A percentile compares a stretch with the other conserved stretches of the same genome.
phyloP scores from a whole-genome alignment of 768 basidiomycete genomes.

The Mrakia hoshinonis region DNA sequence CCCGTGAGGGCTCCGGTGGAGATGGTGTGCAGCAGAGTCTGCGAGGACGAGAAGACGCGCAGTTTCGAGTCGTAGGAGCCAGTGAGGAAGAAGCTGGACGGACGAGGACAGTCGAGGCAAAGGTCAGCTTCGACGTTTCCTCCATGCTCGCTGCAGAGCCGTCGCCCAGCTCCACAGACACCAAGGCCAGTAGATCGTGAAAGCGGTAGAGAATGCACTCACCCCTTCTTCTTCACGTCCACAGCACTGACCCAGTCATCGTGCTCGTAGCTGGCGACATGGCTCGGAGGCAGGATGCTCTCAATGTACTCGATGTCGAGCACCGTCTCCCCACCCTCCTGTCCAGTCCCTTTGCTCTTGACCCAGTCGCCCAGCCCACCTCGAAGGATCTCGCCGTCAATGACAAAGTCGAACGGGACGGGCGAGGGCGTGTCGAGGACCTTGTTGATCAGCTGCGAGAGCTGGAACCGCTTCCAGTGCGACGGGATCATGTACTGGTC shows the following conservation, averaged over 20 bases:
- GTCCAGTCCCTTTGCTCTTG: conserved; percentile 52
- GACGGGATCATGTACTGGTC: conserved; percentile 90
- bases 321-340: conserved; percentile 71
- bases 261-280: conserved; percentile 67
- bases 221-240: conserved; percentile 56
- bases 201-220: conserved; percentile 8
- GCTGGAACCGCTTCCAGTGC: conserved; percentile 86
- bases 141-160: background rate
- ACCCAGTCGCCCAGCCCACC: conserved; percentile 68
- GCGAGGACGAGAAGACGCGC: conserved; percentile 63
- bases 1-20: conserved; percentile 36
- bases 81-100: conserved; percentile 57
- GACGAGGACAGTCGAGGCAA: background rate
- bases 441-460: conserved; percentile 94
- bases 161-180: background rate
- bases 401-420: conserved; percentile 86
- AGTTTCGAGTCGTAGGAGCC: conserved; percentile 72
- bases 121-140: background rate
- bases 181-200: background rate
- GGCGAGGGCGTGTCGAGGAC: conserved; percentile 56
- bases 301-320: conserved; percentile 88
- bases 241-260: conserved; percentile 91
- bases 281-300: conserved; percentile 75
- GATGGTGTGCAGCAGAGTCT: conserved; percentile 50
- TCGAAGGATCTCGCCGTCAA: conserved; percentile 70